Base-by-base conservation (phyloP, 805 yeast genomes). In the Candida insectorum region DNA sequence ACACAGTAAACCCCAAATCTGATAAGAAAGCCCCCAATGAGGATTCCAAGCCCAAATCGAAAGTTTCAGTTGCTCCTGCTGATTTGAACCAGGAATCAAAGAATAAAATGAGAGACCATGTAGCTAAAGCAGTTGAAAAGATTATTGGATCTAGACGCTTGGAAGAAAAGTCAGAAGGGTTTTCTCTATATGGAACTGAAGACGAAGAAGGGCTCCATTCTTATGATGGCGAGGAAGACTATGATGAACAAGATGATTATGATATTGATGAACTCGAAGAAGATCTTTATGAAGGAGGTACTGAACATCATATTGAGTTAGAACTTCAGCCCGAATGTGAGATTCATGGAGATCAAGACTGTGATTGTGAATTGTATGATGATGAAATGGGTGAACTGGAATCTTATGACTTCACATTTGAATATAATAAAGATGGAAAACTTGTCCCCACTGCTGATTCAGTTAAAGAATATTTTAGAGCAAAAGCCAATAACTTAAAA, bases 321-420 rank as follows among this genome's bases (percentile, higher is more conserved):
- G 71, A 65, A 43, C 47, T 65, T 18, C 63, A 63, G 34, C 57
- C 64, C 1, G 56, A 54, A 16, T 56, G 66, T 26, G 52, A 49
- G 7, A 48, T 44, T 17, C 63, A 55, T 37, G 58, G 60, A 8
- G n/a, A 28, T 3, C 45, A 43, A 10, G 49, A 45, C 9, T 57
- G 62, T 33, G 52, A 51, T 30, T 57, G 63, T 39, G 49, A 54
- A 4, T 29, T 41, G 12, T 44, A 44, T 13, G 48, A 47, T 15
- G 47, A 42, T 28, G 44, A 39, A 18, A 38, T 40, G 18, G 55
- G 54, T 3, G 54, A 58, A 21, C 71, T 65, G 11, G 69, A 69
- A 3, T 60, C 67, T 13, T 66, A 70, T 42, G 71, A 66, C 39
- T 64, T 66, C 36, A 66, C 71, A 6, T 66, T 66, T 41, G 73